Percentiles rank a stretch among this genome's conserved stretches.
These are phyloP conservation scores for Albizia julibrissin DNA, from an alignment of 306 rosid genomes.

Conservation along the genomic window DNA sequence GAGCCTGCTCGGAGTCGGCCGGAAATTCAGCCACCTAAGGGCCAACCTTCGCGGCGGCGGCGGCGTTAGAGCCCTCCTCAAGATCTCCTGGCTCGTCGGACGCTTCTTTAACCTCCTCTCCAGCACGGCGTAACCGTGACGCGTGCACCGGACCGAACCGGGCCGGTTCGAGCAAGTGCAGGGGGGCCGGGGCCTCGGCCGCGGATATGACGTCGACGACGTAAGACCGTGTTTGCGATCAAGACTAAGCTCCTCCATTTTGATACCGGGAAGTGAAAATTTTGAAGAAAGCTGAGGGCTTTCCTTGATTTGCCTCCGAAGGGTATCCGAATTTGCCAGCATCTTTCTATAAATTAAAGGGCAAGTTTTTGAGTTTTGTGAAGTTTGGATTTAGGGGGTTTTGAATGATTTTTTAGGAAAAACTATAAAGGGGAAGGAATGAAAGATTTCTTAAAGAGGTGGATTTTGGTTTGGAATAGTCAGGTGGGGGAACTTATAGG, in stretches of 20 bases:
- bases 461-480: neutral
- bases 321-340: conserved; percentile 7
- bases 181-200: conserved; percentile 7
- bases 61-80: conserved; percentile 56
- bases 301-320: conserved; percentile 11
- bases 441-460: neutral
- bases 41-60: conserved; percentile 38
- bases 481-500: conserved; percentile 15
- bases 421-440: neutral
- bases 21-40: conserved; percentile 64
- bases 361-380: neutral
- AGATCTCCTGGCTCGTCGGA: conserved; percentile 42
- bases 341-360: neutral
- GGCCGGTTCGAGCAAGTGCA: conserved; percentile 41
- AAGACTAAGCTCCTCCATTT: neutral
- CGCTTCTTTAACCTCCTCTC: conserved; percentile 33
- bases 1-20: conserved; percentile 66
- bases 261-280: neutral
- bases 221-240: neutral
- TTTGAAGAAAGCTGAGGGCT: conserved; percentile 7
- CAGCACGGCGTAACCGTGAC: conserved; percentile 32
- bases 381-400: neutral
- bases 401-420: neutral
- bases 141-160: conserved; percentile 32
- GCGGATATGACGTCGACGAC: neutral